phyloP scores from a whole-genome alignment of 768 basidiomycete genomes.

The Kondoa subrosea region DNA sequence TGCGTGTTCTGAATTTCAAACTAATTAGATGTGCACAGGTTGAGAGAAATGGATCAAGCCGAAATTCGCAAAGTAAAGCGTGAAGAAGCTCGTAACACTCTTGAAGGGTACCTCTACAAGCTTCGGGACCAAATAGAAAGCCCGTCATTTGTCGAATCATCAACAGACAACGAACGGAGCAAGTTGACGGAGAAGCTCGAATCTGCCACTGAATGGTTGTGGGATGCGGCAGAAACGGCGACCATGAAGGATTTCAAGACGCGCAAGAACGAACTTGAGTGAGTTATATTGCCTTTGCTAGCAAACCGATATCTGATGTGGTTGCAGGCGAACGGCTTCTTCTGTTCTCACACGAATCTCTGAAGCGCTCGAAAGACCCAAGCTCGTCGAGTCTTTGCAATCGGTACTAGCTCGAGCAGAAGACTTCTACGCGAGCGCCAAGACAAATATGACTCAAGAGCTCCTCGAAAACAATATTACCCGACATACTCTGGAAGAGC shows the following conservation, averaged over 20 bases:
- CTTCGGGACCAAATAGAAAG: conserved; percentile 13
- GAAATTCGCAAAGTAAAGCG: conserved; percentile 59
- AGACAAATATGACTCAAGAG: conserved; percentile 53
- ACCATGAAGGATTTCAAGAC: conserved; percentile 56
- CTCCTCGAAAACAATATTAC: conserved; percentile 45
- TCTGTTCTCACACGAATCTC: conserved; percentile 44
- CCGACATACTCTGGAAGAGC: conserved; percentile 73
- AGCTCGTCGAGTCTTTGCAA: conserved; percentile 73
- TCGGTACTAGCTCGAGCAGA: conserved; percentile 40
- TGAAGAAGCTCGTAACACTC: conserved; percentile 76
- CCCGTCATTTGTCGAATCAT: conserved; percentile 68
- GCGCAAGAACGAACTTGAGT: conserved; percentile 71
- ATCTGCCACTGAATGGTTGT: conserved; percentile 66
- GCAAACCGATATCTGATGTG: conserved; percentile 33
- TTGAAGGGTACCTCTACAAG: conserved; percentile 87
- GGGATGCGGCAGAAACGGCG: conserved; percentile 65
- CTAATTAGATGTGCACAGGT: conserved; percentile 37
- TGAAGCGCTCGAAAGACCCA: conserved; percentile 72
- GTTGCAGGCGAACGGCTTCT: conserved; percentile 37
- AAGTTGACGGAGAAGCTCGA: conserved; percentile 50
- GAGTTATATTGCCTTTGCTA: conserved; percentile 31
- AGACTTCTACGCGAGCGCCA: conserved; percentile 70
- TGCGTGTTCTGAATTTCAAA: not conserved
- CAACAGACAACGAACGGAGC: conserved; percentile 52
- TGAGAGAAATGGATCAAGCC: conserved; percentile 58